Conservation (phyloP, 129 eudicot genomes). For the Apium graveolens region DNA sequence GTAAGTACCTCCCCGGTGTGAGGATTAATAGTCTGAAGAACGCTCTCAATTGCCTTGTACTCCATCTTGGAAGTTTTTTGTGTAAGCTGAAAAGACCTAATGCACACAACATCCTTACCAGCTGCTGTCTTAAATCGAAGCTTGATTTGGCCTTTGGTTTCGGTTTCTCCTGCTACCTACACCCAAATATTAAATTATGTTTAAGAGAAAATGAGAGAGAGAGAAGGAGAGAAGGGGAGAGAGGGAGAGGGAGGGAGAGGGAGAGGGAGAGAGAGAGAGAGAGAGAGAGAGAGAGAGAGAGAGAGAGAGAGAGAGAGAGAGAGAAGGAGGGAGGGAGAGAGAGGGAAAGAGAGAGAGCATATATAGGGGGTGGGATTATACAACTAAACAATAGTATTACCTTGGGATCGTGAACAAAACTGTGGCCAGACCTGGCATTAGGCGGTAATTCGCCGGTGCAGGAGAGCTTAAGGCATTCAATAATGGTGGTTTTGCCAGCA, state of each 20-base stretch:
- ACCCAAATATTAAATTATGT: slow-evolving; percentile 5
- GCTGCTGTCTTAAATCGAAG: slow-evolving; percentile 90
- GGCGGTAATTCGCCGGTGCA: slow-evolving; percentile 97
- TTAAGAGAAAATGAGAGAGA: no score
- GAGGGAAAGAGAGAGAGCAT: not conserved
- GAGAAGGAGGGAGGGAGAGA: not conserved
- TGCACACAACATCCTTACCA: slow-evolving; percentile 93
- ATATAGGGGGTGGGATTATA: no score
- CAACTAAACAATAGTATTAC: slow-evolving; percentile 24
- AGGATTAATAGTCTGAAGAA: slow-evolving; percentile 88
- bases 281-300: no score
- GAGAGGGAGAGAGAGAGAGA: not conserved
- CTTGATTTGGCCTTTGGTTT: slow-evolving; percentile 92
- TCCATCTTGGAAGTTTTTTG: slow-evolving; percentile 91
- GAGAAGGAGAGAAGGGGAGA: not conserved
- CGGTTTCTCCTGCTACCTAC: slow-evolving; percentile 98
- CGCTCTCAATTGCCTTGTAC: slow-evolving; percentile 93
- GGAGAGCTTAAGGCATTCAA: slow-evolving; percentile 91
- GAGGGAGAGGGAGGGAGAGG: not conserved
- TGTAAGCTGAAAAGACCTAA: slow-evolving; percentile 89
- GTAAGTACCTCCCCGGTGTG: slow-evolving; percentile 82
- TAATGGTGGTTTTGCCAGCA: slow-evolving; percentile 93
- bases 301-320: not conserved
- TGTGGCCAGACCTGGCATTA: slow-evolving; percentile 93
- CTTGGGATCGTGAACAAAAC: slow-evolving; percentile 95